Percentiles rank a stretch among this genome's conserved stretches.
Evolutionary conservation across 2,329 filamentous ascomycete genomes (phyloP).

Genomic region (Aspergillus unguis): DNA sequence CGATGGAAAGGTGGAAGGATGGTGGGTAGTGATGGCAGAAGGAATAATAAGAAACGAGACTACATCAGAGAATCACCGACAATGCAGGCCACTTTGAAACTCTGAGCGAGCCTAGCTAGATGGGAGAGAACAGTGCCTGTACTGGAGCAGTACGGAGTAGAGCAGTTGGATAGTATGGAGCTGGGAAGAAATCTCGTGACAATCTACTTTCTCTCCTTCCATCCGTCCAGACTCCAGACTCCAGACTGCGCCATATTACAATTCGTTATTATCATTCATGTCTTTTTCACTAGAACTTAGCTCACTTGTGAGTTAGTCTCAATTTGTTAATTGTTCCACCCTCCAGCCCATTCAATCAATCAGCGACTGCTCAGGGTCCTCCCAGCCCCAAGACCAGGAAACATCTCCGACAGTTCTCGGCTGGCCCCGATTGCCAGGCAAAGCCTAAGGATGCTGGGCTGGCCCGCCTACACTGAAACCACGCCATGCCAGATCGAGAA

Average conservation of each 20-base stretch:
- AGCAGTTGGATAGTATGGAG: neutral
- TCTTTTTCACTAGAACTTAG: neutral
- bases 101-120: neutral
- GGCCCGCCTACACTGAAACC: conserved; percentile 1
- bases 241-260: neutral
- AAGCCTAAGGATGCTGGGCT: conserved; percentile 15
- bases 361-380: conserved; percentile 23
- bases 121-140: too few relatives aligned
- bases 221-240: neutral
- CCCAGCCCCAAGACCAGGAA: conserved; percentile 23
- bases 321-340: neutral
- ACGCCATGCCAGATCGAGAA: conserved; percentile 18
- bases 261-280: neutral
- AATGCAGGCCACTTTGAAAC: conserved; percentile 12
- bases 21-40: conserved; percentile 1
- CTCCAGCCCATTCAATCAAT: conserved; percentile 10
- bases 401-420: conserved; percentile 25
- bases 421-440: conserved; percentile 20
- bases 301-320: neutral
- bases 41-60: conserved; percentile 13
- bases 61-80: conserved; percentile 9
- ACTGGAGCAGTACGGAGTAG: too few relatives aligned
- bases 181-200: neutral
- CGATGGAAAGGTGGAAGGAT: neutral
- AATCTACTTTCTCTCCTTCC: neutral